These are phyloP conservation scores for Effrenium voratum DNA, from an alignment of 73 alveolate genomes.

Conservation along the genomic window DNA sequence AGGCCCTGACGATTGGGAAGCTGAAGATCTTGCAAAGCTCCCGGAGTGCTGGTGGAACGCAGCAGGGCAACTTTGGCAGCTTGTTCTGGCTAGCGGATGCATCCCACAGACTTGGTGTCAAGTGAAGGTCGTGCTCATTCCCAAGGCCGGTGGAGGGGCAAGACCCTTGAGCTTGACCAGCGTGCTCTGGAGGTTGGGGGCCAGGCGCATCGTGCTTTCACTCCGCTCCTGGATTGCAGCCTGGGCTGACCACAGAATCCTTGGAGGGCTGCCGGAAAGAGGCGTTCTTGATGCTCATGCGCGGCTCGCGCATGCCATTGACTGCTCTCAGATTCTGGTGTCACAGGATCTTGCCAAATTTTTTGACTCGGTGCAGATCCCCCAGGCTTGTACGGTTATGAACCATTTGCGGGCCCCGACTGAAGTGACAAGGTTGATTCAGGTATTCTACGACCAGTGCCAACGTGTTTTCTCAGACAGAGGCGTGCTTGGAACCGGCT, in stretches of 20 bases:
- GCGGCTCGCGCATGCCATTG: constrained; percentile 9
- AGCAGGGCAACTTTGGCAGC: neutral
- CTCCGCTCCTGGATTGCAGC: neutral
- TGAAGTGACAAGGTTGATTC: neutral
- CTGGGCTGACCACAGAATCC: neutral
- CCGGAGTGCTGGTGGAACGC: neutral
- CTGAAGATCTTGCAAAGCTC: neutral
- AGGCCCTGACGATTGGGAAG: constrained; percentile 41
- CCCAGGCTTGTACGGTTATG: neutral
- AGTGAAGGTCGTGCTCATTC: neutral
- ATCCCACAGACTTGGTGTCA: neutral
- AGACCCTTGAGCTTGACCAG: neutral
- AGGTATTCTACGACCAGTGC: neutral
- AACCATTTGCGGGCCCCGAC: neutral
- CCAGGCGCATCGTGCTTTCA: neutral
- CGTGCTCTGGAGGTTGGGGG: neutral
- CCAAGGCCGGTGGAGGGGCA: neutral
- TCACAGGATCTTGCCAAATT: constrained; percentile 6
- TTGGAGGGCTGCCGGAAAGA: neutral
- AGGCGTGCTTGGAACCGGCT: neutral
- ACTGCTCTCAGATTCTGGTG: neutral
- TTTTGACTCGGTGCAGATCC: neutral
- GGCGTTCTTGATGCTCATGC: neutral
- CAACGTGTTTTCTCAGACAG: neutral
- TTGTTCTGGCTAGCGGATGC: neutral